Evolutionary conservation across 768 basidiomycete genomes (phyloP).

Genomic region (Tylopilus intermedius): DNA sequence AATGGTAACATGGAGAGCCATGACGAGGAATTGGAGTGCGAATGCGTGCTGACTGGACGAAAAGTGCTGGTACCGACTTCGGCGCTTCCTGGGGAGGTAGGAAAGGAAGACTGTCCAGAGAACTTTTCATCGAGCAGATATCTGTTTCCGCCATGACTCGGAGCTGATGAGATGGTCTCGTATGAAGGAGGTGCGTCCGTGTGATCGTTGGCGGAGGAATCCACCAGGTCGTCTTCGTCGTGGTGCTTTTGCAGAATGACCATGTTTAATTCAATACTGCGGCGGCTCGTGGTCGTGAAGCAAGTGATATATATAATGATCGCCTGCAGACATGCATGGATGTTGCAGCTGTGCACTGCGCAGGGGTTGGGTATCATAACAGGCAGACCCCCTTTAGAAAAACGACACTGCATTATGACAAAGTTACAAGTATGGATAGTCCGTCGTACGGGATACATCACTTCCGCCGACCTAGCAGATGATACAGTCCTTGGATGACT

Average conservation of each 20-base stretch:
- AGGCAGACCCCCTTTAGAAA: too few species aligned
- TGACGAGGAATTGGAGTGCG: constrained; percentile 6
- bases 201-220: neutral
- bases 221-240: constrained; percentile 7
- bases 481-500: constrained; percentile 10
- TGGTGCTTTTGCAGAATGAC: constrained; percentile 19
- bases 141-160: neutral
- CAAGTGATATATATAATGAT: neutral
- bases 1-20: constrained; percentile 20
- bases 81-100: neutral
- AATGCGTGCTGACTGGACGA: neutral
- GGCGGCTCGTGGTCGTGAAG: neutral
- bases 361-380: neutral
- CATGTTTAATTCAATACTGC: constrained; percentile 9
- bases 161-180: constrained; percentile 12
- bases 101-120: neutral
- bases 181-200: constrained; percentile 25
- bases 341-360: neutral
- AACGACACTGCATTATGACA: constrained; percentile 29
- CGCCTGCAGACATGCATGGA: neutral
- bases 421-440: neutral
- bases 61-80: neutral
- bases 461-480: constrained; percentile 7
- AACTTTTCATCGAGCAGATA: constrained; percentile 12
- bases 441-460: too few species aligned